Evolutionary conservation across 1,139 yeast species (phyloP), one percentile per base, ranked within the genome.

Genomic region (Saccharomyces hybrid): DNA sequence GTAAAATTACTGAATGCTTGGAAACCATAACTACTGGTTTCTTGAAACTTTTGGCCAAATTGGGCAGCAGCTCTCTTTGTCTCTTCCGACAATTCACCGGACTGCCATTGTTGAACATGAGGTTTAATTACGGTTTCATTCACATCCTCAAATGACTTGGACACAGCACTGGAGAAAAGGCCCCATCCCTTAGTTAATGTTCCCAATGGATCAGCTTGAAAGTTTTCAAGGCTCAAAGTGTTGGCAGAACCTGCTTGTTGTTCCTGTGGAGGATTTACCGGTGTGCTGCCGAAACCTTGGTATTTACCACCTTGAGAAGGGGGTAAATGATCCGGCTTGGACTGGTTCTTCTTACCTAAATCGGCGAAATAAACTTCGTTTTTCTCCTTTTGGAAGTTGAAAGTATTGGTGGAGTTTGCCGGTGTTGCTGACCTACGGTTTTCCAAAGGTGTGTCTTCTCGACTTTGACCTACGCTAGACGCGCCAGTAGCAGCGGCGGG

Each of bases 231-330:
- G 8, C 88, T 82, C 61, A 89, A 78, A 1, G 81, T 76, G 50
- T 53, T 57, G 42, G 58, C 70, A 57, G 49, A 58, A 7, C 52
- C 13, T 82, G 78, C 16, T 49, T 52, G 28, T 48, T 51, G 16
- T 51, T 47, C 14, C 51, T 53, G 31, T 25, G 46, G 53, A 25
- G 60, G 48, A 27, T 54, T 55, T 0, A 56, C 57, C 11, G 95
- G 89, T 0, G 89, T 79, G 66, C 83, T 87, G 46, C 98, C 98
- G 73, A 91, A 91, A 0, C 98, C 98, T 58, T 81, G 84, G 69
- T 83, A 91, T 70, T 84, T 87, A 50, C 98, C 98, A 56, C 98
- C 98, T 73, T 91, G 91, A 5, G 95, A 87, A 28, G 98, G 98
- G 3, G 95, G 96, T 55, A 89, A 70, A 68, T 86, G 74, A 1